Evolutionary conservation across 441 rosid species (phyloP).

Genomic region (Pelargonium cotyledonis): DNA sequence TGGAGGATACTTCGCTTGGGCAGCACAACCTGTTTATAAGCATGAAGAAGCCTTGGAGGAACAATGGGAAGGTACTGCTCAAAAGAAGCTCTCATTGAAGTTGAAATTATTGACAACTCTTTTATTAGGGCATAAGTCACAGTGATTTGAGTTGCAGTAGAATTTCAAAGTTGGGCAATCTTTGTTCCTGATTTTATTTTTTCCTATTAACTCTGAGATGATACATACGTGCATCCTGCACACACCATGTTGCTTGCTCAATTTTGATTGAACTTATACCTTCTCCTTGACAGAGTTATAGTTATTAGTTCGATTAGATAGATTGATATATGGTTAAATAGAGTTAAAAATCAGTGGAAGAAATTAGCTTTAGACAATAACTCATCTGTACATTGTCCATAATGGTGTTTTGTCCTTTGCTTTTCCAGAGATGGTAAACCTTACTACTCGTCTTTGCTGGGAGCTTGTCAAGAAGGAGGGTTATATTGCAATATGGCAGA

Average conservation of each 20-base stretch:
- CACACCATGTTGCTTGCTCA: neutral
- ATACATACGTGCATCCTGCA: neutral
- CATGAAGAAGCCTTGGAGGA: constrained; percentile 73
- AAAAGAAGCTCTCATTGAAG: constrained; percentile 12
- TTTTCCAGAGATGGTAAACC: constrained; percentile 79
- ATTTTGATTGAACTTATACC: neutral
- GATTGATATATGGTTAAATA: neutral
- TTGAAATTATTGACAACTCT: neutral
- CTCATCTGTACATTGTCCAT: constrained; percentile 4
- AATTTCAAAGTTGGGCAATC: neutral
- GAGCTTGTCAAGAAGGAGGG: constrained; percentile 90
- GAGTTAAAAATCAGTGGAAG: too few relatives aligned
- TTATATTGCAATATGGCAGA: constrained; percentile 90
- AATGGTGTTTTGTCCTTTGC: constrained; percentile 21
- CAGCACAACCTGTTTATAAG: constrained; percentile 98
- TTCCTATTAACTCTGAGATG: neutral
- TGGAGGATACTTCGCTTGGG: constrained; percentile 98
- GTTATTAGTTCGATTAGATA: neutral
- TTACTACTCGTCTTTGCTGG: constrained; percentile 91
- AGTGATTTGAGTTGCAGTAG: neutral
- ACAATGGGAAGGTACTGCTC: constrained; percentile 82
- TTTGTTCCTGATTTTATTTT: neutral
- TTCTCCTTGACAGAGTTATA: neutral
- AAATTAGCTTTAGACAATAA: constrained; percentile 16
- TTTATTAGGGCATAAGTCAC: neutral